These are phyloP conservation scores for Oidium heveae DNA, from an alignment of 2,329 filamentous ascomycete species.

Conservation along the genomic window DNA sequence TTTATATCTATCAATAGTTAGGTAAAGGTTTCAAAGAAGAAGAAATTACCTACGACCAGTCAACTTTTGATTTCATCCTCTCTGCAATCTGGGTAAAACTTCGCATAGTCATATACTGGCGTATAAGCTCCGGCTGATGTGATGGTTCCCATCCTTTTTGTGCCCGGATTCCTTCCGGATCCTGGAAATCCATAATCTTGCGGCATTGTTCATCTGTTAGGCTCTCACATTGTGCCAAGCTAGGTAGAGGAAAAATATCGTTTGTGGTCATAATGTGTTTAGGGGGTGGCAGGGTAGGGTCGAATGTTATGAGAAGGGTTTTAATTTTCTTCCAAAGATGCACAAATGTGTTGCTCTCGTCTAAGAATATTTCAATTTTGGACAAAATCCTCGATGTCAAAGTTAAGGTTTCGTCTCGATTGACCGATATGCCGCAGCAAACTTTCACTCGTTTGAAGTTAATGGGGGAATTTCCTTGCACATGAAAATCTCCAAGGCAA, in stretches of 20 bases:
- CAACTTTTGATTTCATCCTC: conserved; percentile 7
- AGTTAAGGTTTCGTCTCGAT: too few species aligned
- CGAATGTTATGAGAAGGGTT: background rate
- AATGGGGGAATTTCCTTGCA: too few species aligned
- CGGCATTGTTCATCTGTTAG: conserved; percentile 9
- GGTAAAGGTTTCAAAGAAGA: background rate
- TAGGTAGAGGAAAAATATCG: conserved; percentile 5
- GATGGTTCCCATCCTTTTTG: conserved; percentile 8
- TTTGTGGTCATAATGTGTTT: background rate
- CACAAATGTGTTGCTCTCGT: background rate
- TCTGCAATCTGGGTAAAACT: conserved; percentile 9
- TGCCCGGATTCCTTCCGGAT: conserved; percentile 5
- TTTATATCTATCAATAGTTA: conserved; percentile 6
- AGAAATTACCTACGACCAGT: conserved; percentile 7
- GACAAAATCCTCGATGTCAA: background rate
- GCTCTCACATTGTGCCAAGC: conserved; percentile 7
- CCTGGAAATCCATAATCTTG: conserved; percentile 6
- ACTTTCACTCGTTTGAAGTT: too few species aligned
- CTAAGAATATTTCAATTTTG: background rate
- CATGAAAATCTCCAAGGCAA: too few species aligned
- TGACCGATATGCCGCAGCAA: too few species aligned
- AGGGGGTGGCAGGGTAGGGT: background rate
- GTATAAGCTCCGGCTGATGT: conserved; percentile 9
- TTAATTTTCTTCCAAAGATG: background rate
- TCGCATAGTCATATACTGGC: conserved; percentile 10